Evolutionary conservation across 148 eudicot species (phyloP), one percentile per base, ranked within the genome.

Genomic region (Polygonum aviculare): DNA sequence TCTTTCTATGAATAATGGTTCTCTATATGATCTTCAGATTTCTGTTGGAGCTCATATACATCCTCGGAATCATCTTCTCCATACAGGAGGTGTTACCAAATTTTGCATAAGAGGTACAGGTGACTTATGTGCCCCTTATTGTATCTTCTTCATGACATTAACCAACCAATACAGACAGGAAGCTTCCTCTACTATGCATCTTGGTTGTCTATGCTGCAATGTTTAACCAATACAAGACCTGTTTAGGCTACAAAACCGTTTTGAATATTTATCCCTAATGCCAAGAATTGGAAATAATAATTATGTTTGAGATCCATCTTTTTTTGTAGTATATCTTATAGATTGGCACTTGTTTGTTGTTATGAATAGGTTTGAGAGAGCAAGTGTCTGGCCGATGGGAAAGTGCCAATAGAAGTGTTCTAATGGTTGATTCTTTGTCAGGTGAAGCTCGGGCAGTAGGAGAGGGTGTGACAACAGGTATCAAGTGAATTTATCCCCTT

Each of bases 361-460:
- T 3, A 47, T 80, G 72, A 35, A 31, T 59, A 89, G 93, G 88
- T 62, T 48, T 84, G 49, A 72, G 73, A 77, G 86, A 83, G 76
- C 83, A 78, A 81, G 84, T 59, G 73, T 57, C 78, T 74, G 98
- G 98, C 45, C 84, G 54, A 44, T 93, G 98, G 98, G 81, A 74
- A 7, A 90, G 91, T 88, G 78, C 79, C 74, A 83, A 93, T 81
- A 83, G 77, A 79, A 90, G 90, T 80, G 81, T 90, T 60, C 45
- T 93, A 38, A 79, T 77, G 63, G 80, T 93, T 54, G 90, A 93
- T 72, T 82, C 75, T 39, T 69, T 76, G 47, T 84, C 98, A 16
- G 98, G 98, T 75, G 83, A 87, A 82, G 95, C 96, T 65, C 83
- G 86, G 80, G 96, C 93, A 48, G 75, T 83, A 40, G 96, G 86